Conservation (phyloP, 2,329 filamentous ascomycete genomes). For the Fusarium nematophilum region DNA sequence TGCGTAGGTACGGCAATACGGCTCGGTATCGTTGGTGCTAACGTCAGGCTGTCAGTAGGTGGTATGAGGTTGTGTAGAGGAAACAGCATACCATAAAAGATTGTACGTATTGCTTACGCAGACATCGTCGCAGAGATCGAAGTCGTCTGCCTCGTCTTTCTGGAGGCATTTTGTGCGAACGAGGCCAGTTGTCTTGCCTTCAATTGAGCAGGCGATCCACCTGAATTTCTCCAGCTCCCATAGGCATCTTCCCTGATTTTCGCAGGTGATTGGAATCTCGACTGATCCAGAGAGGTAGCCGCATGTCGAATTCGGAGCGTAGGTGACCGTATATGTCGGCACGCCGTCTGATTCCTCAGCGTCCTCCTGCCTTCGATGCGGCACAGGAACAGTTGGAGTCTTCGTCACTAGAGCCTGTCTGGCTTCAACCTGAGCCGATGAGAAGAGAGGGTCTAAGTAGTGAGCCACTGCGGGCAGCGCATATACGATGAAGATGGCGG, state of each 20-base stretch:
- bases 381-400: not conserved
- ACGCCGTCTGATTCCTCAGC: not conserved
- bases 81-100: constrained; percentile 9
- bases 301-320: constrained; percentile 17
- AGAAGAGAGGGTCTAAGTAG: not conserved
- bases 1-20: constrained; percentile 20
- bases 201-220: constrained; percentile 8
- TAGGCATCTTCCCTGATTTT: constrained; percentile 4
- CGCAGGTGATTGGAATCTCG: constrained; percentile 17
- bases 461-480: too few relatives aligned
- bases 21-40: constrained; percentile 13
- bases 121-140: constrained; percentile 11
- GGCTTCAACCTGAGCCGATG: not conserved
- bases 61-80: too few relatives aligned
- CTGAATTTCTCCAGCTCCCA: constrained; percentile 13
- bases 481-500: too few relatives aligned
- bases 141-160: constrained; percentile 3
- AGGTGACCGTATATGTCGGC: constrained; percentile 7
- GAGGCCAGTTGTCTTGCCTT: not conserved
- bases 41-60: too few relatives aligned
- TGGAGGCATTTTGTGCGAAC: constrained; percentile 13
- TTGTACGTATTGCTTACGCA: constrained; percentile 25
- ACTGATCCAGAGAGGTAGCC: constrained; percentile 20
- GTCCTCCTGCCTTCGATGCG: not conserved
- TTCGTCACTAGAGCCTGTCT: not conserved